Base-by-base conservation (phyloP, 2,329 filamentous ascomycete species). In the Byssoonygena ceratinophila region DNA sequence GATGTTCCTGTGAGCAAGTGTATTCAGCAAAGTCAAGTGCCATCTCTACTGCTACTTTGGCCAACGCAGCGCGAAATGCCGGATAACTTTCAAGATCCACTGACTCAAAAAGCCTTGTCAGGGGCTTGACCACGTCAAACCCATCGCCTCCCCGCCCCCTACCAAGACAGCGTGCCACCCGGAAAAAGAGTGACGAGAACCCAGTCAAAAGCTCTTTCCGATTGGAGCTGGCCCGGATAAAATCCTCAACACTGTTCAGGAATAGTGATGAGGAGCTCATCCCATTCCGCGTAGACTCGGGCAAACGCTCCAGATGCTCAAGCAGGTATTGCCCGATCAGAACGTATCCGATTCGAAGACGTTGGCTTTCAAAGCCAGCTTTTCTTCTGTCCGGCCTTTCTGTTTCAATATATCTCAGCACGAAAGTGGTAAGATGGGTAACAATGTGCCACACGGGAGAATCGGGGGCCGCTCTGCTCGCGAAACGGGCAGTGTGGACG, bases 21-120 rank as follows among this genome's bases (percentile, higher is more conserved):
- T 56, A 58, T 55, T 71, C 68, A 8, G 70, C 69, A 55, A 71
- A 66, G 4, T 63, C 59, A 64, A 72, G 68, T 3, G 69, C 69
- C 11, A 66, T 61, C 49, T 71, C 68, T 11, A 68, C 63, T 1
- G 66, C 64, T 4, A 70, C 59, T 46, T 65, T 67, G 4, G 64
- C 60, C 11, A 71, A 59, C 4, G 70, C 57, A 6, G 57, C 50
- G 14, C 61, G 61, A 22, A 68, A 53, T 8, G 59, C 60, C 7
- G 58, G 51, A 16, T 59, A 53, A 11, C 5, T 3, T 52, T 50
- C 11, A 55, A 59, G 34, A 53, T 44, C n/a, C 54, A 53, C 7
- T 64, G 59, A 34, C 55, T 58, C 7, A 60, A 64, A 36, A 66
- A 52, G 47, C 23, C 64, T 60, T 11, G 51, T 55, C 12, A 66